Evolutionary conservation across 148 eudicot genomes (phyloP).

Genomic region (Rhododendron griersonianum): DNA sequence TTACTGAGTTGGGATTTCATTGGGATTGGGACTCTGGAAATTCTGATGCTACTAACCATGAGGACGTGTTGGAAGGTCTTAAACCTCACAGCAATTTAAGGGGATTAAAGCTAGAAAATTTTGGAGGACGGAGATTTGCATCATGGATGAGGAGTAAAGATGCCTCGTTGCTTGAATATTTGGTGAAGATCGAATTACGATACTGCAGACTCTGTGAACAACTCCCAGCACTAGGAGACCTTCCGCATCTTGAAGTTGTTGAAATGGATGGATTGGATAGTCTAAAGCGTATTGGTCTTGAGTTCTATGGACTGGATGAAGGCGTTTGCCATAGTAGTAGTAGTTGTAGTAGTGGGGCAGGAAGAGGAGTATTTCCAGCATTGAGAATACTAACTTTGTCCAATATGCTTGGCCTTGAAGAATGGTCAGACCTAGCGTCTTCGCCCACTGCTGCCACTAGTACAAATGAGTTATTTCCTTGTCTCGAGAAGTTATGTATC

Average conservation of each 20-base stretch:
- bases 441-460: too few relatives aligned
- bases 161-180: not conserved
- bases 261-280: too few relatives aligned
- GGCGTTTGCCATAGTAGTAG: too few relatives aligned
- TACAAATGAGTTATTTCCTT: not conserved
- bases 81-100: not conserved
- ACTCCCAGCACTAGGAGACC: too few relatives aligned
- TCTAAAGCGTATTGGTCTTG: too few relatives aligned
- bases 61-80: not conserved
- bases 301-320: too few relatives aligned
- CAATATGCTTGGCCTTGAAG: not conserved
- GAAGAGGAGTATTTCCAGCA: too few relatives aligned
- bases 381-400: not conserved
- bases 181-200: not conserved
- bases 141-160: not conserved
- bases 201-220: too few relatives aligned
- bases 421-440: not conserved
- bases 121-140: not conserved
- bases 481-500: not conserved
- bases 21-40: not conserved
- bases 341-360: too few relatives aligned
- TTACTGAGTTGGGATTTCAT: not conserved
- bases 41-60: not conserved
- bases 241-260: too few relatives aligned
- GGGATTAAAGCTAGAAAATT: not conserved